Evolutionary conservation across 1,139 yeast species (phyloP).

Genomic region (Yamadazyma dushanensis): DNA sequence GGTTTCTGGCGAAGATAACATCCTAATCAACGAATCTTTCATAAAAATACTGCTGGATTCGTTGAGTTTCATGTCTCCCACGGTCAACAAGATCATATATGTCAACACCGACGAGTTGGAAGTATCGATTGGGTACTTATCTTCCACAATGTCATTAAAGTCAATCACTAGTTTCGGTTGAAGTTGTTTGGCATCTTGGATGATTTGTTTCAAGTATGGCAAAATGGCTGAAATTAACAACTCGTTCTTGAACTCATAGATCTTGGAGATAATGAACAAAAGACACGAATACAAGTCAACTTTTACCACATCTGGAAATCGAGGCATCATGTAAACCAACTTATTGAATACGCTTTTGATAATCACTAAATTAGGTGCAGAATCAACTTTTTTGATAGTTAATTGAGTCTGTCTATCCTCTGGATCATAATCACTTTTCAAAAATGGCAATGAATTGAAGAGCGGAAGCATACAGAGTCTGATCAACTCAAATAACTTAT

Average conservation of each 20-base stretch:
- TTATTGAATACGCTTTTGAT: conserved; percentile 54
- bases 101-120: conserved; percentile 53
- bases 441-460: conserved; percentile 58
- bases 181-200: conserved; percentile 30
- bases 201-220: conserved; percentile 57
- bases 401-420: conserved; percentile 33
- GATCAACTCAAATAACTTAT: conserved; percentile 77
- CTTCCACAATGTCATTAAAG: conserved; percentile 38
- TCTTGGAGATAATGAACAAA: conserved; percentile 60
- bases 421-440: conserved; percentile 47
- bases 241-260: conserved; percentile 52
- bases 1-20: conserved; percentile 28
- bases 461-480: conserved; percentile 71
- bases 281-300: conserved; percentile 71
- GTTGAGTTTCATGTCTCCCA: conserved; percentile 44
- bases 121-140: conserved; percentile 24
- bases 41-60: conserved; percentile 32
- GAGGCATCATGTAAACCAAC: conserved; percentile 59
- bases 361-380: conserved; percentile 37
- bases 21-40: conserved; percentile 35
- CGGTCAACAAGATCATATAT: conserved; percentile 58
- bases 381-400: conserved; percentile 32
- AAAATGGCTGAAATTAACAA: conserved; percentile 51
- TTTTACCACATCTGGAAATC: conserved; percentile 67
- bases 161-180: conserved; percentile 31